A percentile compares a stretch with the other conserved stretches of the same genome.
phyloP scores from a whole-genome alignment of 176 grass and related monocot genomes.

The Oryza brachyantha region DNA sequence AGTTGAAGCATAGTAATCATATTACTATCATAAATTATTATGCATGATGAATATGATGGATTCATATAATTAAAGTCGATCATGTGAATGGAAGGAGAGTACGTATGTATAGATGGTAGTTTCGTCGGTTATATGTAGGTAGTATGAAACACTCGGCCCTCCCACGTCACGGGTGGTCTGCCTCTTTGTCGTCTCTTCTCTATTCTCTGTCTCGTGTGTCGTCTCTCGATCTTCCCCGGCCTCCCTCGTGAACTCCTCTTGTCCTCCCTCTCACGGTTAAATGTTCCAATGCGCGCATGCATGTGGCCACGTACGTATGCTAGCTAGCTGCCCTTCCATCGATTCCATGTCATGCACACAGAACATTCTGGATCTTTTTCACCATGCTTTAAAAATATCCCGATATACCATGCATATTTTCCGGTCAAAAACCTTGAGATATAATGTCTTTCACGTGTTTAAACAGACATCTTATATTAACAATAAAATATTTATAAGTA shows the following conservation, averaged over 20 bases:
- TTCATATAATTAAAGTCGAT: too few relatives aligned
- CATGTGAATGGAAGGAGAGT: neutral
- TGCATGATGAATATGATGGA: too few relatives aligned
- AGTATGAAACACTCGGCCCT: neutral
- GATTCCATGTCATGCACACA: too few relatives aligned
- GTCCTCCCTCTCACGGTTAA: constrained; percentile 14
- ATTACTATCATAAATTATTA: too few relatives aligned
- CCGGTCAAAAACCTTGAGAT: too few relatives aligned
- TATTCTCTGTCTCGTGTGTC: neutral
- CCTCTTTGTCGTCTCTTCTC: neutral
- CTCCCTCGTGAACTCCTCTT: neutral
- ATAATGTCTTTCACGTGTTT: too few relatives aligned
- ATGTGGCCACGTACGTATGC: neutral
- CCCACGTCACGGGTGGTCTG: constrained; percentile 14
- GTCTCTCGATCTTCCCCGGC: neutral
- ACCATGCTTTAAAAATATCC: too few relatives aligned
- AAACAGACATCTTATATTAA: too few relatives aligned
- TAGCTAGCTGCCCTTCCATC: neutral
- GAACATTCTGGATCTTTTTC: too few relatives aligned
- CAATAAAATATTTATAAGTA: too few relatives aligned
- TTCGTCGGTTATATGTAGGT: constrained; percentile 26
- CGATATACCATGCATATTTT: too few relatives aligned
- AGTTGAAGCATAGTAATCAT: too few relatives aligned
- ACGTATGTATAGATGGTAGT: neutral
- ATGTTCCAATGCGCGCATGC: neutral